These are phyloP conservation scores for Leptodontidium sp. DNA, from an alignment of 2,329 filamentous ascomycete species.

Conservation along the genomic window DNA sequence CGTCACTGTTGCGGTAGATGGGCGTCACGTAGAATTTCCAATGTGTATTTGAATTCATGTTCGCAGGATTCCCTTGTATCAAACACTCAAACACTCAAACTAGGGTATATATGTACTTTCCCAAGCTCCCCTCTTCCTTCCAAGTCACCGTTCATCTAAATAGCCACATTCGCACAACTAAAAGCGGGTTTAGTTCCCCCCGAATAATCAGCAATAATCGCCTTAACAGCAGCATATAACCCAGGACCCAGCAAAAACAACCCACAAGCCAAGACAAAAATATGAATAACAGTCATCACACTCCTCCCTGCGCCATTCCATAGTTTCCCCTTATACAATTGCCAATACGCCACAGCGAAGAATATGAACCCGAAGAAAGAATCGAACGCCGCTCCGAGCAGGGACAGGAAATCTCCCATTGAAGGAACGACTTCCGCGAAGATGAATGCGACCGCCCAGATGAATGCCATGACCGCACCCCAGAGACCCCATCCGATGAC, in stretches of 20 bases:
- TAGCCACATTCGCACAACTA: constrained; percentile 56
- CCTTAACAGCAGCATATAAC: constrained; percentile 60
- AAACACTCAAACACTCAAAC: neutral
- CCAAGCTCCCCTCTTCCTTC: neutral
- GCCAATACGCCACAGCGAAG: constrained; percentile 58
- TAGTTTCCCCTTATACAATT: constrained; percentile 51
- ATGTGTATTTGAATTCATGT: too few species aligned
- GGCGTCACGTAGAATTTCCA: too few species aligned
- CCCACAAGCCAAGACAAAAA: constrained; percentile 54
- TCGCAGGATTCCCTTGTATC: too few species aligned
- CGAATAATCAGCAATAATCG: constrained; percentile 59
- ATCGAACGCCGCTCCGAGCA: constrained; percentile 57
- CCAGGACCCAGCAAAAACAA: constrained; percentile 60
- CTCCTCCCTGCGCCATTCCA: constrained; percentile 49
- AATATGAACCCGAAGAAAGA: constrained; percentile 61
- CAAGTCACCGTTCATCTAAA: constrained; percentile 45
- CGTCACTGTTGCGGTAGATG: too few species aligned
- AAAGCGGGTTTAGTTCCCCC: constrained; percentile 55
- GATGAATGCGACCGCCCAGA: constrained; percentile 55
- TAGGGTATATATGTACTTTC: neutral
- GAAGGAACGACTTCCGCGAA: constrained; percentile 58
- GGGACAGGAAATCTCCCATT: constrained; percentile 59
- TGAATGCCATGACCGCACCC: constrained; percentile 51
- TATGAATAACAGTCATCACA: constrained; percentile 54
- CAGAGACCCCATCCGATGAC: constrained; percentile 57